phyloP scores from a whole-genome alignment of 148 eudicot genomes.

The Spergularia bocconei region DNA sequence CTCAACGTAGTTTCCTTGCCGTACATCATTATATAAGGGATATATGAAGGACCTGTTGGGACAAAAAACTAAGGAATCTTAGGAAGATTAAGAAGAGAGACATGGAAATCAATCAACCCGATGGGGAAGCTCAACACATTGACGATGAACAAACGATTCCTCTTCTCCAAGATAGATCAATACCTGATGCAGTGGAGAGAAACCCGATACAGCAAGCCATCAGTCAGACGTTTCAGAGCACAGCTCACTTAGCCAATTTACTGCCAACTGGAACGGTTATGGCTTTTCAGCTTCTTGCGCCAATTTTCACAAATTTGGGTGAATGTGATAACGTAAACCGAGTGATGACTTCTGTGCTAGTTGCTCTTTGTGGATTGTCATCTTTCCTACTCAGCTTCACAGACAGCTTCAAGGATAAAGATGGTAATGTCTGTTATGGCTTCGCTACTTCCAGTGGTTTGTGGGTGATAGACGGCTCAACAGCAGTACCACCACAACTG shows the following conservation, averaged over 20 bases:
- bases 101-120: slow-evolving; percentile 36
- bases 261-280: slow-evolving; percentile 70
- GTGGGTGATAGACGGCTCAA: slow-evolving; percentile 70
- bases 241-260: slow-evolving; percentile 65
- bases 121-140: slow-evolving; percentile 1
- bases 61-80: not conserved
- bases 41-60: not conserved
- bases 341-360: slow-evolving; percentile 40
- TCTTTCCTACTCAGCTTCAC: slow-evolving; percentile 59
- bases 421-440: slow-evolving; percentile 52
- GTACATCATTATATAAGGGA: not conserved
- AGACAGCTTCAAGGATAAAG: slow-evolving; percentile 64
- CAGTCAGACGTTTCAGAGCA: slow-evolving; percentile 64
- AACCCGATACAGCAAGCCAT: slow-evolving; percentile 41
- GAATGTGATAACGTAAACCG: slow-evolving; percentile 43
- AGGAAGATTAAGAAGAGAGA: not conserved
- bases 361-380: slow-evolving; percentile 54
- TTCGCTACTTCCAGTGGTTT: slow-evolving; percentile 63
- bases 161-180: slow-evolving; percentile 32
- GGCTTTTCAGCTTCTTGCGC: slow-evolving; percentile 64
- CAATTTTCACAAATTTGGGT: slow-evolving; percentile 64
- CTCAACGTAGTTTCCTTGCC: slow-evolving; percentile 25
- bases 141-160: slow-evolving; percentile 36
- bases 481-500: slow-evolving; percentile 35
- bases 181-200: slow-evolving; percentile 35